These are phyloP conservation scores for Ichthyophthirius multifiliis DNA, from an alignment of 169 alveolate species.

Conservation along the genomic window DNA sequence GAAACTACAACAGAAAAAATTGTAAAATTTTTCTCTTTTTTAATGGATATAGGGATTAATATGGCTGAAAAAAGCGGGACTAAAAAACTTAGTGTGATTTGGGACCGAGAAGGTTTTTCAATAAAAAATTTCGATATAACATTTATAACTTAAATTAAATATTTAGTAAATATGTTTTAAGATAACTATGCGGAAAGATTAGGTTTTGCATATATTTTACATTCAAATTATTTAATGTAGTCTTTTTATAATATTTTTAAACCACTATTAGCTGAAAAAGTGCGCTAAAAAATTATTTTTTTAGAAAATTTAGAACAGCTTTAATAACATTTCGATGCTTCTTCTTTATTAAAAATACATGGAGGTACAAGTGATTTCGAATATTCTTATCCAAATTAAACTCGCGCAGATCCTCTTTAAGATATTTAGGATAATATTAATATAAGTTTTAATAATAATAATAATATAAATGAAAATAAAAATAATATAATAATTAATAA, in stretches of 20 bases:
- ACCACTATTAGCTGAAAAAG: constrained; percentile 52
- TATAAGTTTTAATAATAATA: too few species aligned
- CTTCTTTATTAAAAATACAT: constrained; percentile 43
- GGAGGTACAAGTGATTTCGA: constrained; percentile 50
- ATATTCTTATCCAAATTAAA: not conserved
- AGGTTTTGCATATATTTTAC: constrained; percentile 39
- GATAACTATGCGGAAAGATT: constrained; percentile 68
- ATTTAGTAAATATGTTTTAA: constrained; percentile 29
- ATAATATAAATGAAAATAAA: too few species aligned
- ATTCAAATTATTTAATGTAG: constrained; percentile 51
- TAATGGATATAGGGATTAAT: constrained; percentile 41
- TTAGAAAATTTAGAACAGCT: constrained; percentile 19
- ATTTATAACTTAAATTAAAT: constrained; percentile 13
- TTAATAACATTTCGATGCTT: constrained; percentile 33
- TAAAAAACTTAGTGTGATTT: constrained; percentile 45
- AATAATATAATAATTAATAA: too few species aligned
- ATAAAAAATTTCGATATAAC: constrained; percentile 33
- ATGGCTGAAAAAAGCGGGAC: constrained; percentile 30
- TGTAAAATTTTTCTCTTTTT: constrained; percentile 38
- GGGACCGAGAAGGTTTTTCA: constrained; percentile 51
- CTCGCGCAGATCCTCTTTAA: not conserved
- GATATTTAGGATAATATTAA: too few species aligned
- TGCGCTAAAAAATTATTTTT: constrained; percentile 52
- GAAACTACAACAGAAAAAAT: constrained; percentile 39
- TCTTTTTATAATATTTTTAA: constrained; percentile 37